Evolutionary conservation across 768 basidiomycete genomes (phyloP), one percentile per base, ranked within the genome.

Genomic region (Trametes coccinea): DNA sequence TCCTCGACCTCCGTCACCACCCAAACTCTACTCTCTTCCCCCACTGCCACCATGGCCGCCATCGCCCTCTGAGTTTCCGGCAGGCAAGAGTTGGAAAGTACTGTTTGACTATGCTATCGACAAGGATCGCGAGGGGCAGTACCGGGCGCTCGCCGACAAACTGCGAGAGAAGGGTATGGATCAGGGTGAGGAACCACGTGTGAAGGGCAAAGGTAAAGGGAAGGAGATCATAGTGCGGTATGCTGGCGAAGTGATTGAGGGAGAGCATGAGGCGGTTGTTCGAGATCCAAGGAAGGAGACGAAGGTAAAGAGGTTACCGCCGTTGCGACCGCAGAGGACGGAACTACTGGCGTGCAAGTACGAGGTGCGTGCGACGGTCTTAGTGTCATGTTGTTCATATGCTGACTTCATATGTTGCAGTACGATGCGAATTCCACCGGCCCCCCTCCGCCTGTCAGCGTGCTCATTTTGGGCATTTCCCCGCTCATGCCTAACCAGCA

Each of bases 361-460:
- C 61, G 83, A 87, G 80, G 88, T 88, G 67, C 66, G 78, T 74
- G 61, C 17, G 48, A 40, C 8, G 31, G 30, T 37, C 5, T 43
- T 43, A 14, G 13, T n/a, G n/a, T 43, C 31, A 56, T 51, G 13
- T 52, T 48, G 16, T 30, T 30, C 34, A 14, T 31, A 45, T 52
- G 39, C 39, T 10, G 22, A 56, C 17, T 40, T 61, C 22, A 22
- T 22, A 22, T 22, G 22, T 22, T 22, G 17, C 72, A 96, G 93
- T 85, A 89, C 77, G 93, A 95, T 72, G 75, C 76, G 27, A 78
- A 90, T 67, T 91, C 93, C 1, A 78, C 79, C 1, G 86, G 86
- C 0, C 82, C 89, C 0, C 86, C 89, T 11, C 94, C 92, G 0
- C 85, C 92, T 0, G 82, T 83, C 0, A 81, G 86, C 1, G 84